Evolutionary conservation across 495 filamentous ascomycete genomes (phyloP).

Genomic region (Penicillium waksmanii): DNA sequence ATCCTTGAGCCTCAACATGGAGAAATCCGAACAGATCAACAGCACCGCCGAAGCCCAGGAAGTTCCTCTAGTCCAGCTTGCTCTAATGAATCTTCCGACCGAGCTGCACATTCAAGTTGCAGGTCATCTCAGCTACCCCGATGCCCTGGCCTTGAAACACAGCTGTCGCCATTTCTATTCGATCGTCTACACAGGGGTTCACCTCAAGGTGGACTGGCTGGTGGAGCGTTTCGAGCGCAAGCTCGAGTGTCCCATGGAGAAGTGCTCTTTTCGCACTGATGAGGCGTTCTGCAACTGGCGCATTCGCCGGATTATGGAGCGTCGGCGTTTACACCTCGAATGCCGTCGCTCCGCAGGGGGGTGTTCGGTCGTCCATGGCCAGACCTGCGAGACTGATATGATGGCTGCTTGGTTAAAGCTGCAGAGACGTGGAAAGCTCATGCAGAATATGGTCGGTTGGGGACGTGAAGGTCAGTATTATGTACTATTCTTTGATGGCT

Average conservation of each 20-base stretch:
- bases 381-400: conserved; percentile 39
- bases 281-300: conserved; percentile 47
- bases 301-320: conserved; percentile 47
- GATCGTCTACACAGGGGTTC: conserved; percentile 67
- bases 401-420: conserved; percentile 41
- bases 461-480: conserved; percentile 38
- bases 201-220: conserved; percentile 69
- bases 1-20: background rate
- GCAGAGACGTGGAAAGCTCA: conserved; percentile 16
- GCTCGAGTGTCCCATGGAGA: conserved; percentile 52
- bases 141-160: conserved; percentile 74
- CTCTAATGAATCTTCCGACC: conserved; percentile 53
- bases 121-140: conserved; percentile 72
- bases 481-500: background rate
- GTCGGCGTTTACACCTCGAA: conserved; percentile 46
- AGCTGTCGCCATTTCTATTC: conserved; percentile 62
- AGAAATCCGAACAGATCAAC: background rate
- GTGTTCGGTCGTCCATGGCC: conserved; percentile 41
- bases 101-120: conserved; percentile 77
- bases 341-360: conserved; percentile 35
- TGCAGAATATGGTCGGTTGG: conserved; percentile 11
- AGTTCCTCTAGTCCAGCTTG: background rate
- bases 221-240: conserved; percentile 57
- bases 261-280: conserved; percentile 51
- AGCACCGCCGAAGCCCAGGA: too few relatives aligned